These are phyloP conservation scores for Albugo laibachii DNA, from an alignment of 352 stramenopile species.

Conservation along the genomic window DNA sequence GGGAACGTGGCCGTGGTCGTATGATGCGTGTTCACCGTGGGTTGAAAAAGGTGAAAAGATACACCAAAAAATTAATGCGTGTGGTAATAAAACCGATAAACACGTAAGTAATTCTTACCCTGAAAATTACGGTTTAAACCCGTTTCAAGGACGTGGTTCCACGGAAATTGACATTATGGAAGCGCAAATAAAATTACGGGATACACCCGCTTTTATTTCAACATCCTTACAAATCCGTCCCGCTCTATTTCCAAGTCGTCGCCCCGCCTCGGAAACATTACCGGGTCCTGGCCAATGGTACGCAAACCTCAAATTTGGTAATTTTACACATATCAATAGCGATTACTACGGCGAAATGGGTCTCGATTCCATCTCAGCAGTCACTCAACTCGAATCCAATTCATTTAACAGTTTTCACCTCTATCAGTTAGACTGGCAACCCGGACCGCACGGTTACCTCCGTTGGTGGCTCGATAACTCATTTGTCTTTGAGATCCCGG, in stretches of 20 bases:
- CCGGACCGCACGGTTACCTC: slow-evolving; percentile 80
- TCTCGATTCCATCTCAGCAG: slow-evolving; percentile 87
- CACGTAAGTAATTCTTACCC: slow-evolving; percentile 69
- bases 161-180: slow-evolving; percentile 96
- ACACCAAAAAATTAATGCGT: slow-evolving; percentile 89
- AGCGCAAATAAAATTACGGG: slow-evolving; percentile 61
- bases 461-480: slow-evolving; percentile 87
- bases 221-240: slow-evolving; percentile 86
- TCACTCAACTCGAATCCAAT: slow-evolving; percentile 80
- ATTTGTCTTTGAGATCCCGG: slow-evolving; percentile 88
- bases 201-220: slow-evolving; percentile 81
- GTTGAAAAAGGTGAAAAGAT: slow-evolving; percentile 79
- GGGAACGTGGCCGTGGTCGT: slow-evolving; percentile 94
- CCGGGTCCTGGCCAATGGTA: slow-evolving; percentile 80
- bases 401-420: slow-evolving; percentile 87
- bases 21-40: slow-evolving; percentile 74
- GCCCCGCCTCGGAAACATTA: slow-evolving; percentile 27
- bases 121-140: slow-evolving; percentile 82
- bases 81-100: slow-evolving; percentile 85
- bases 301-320: slow-evolving; percentile 59
- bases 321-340: slow-evolving; percentile 81
- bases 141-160: slow-evolving; percentile 80
- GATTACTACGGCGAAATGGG: slow-evolving; percentile 90
- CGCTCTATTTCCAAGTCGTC: slow-evolving; percentile 42
- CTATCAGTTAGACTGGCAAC: slow-evolving; percentile 92